Conservation (phyloP, 371 early-diverging fungal genomes). For the Mortierella sp. region DNA sequence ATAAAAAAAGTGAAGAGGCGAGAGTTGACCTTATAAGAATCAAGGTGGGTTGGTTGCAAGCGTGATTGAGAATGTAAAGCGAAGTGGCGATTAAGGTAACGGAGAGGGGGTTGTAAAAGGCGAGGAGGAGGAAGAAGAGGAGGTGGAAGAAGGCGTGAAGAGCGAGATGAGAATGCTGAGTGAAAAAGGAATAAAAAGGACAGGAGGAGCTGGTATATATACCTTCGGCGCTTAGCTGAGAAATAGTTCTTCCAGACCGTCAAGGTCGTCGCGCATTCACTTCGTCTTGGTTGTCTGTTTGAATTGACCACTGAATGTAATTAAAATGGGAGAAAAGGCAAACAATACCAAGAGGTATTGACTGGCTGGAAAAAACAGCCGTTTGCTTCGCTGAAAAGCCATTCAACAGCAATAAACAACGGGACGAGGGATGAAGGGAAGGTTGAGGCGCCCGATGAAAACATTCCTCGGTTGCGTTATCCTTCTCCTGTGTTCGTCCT, state of each 20-base stretch:
- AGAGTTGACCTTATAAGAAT: background rate
- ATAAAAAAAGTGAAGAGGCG: background rate
- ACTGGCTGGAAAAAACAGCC: too few relatives aligned
- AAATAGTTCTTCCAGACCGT: background rate
- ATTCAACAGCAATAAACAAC: background rate
- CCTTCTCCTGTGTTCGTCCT: background rate
- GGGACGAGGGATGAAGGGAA: background rate
- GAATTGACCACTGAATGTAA: too few relatives aligned
- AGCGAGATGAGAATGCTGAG: background rate
- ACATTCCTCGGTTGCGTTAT: background rate
- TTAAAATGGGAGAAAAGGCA: too few relatives aligned
- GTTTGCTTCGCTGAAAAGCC: too few relatives aligned
- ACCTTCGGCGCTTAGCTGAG: background rate
- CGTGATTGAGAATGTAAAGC: too few relatives aligned
- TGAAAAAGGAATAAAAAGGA: background rate
- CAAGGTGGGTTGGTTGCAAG: too few relatives aligned
- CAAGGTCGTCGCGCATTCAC: too few relatives aligned
- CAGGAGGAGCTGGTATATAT: background rate
- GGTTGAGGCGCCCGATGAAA: background rate
- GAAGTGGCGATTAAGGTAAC: background rate
- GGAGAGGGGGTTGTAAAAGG: background rate
- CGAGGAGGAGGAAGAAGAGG: background rate
- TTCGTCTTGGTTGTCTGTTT: too few relatives aligned
- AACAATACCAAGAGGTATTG: too few relatives aligned
- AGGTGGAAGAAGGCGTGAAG: background rate